Conservation (phyloP, 2,329 filamentous ascomycete genomes). For the Cladobotryum mycophilum region DNA sequence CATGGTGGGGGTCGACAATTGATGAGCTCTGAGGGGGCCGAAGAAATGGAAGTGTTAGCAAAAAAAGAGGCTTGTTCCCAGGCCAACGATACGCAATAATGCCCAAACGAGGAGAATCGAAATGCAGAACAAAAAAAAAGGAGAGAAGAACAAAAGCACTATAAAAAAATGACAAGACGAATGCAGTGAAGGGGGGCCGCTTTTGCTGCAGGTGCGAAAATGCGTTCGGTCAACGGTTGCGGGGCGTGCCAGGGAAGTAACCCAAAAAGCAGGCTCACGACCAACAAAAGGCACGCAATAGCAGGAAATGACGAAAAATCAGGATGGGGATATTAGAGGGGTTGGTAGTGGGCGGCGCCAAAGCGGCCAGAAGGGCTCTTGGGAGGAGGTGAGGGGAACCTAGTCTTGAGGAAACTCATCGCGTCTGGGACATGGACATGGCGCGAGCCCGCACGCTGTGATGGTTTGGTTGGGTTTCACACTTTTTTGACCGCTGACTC, state of each 20-base stretch:
- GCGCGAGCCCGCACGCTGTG: slow-evolving; percentile 18
- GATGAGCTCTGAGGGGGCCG: slow-evolving; percentile 40
- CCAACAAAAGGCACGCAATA: too few relatives aligned
- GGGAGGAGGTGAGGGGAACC: slow-evolving; percentile 24
- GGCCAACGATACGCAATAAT: background rate
- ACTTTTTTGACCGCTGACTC: too few relatives aligned
- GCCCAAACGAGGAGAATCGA: background rate
- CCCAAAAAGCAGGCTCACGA: too few relatives aligned
- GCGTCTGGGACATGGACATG: slow-evolving; percentile 28
- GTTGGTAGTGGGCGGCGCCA: background rate
- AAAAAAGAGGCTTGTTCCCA: background rate
- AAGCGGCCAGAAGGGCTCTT: background rate
- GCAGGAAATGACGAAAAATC: background rate
- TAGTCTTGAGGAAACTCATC: slow-evolving; percentile 41
- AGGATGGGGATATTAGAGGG: background rate
- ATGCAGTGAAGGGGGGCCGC: too few relatives aligned
- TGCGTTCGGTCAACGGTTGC: too few relatives aligned
- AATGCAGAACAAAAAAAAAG: background rate
- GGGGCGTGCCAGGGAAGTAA: too few relatives aligned
- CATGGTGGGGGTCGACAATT: slow-evolving; percentile 52
- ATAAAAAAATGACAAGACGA: too few relatives aligned
- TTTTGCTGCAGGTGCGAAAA: too few relatives aligned
- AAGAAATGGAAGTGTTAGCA: background rate
- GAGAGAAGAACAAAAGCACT: background rate
- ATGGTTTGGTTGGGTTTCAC: slow-evolving; percentile 2